Evolutionary conservation across 169 alveolate species (phyloP).

Genomic region (Amoebophrya sp.): DNA sequence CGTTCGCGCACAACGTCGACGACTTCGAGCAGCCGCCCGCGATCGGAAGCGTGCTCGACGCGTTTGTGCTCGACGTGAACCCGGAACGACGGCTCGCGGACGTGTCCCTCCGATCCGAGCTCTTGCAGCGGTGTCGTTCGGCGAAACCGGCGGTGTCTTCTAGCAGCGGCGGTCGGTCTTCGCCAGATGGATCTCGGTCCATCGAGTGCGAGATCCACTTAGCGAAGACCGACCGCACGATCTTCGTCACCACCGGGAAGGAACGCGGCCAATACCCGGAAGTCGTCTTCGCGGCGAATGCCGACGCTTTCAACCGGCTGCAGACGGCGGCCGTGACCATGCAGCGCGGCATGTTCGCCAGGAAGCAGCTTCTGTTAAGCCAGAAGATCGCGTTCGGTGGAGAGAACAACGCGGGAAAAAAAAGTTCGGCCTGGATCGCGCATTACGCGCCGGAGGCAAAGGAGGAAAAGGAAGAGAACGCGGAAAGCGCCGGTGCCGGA

Average conservation of each 20-base stretch:
- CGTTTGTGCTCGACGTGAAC: neutral
- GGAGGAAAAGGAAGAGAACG: too few relatives aligned
- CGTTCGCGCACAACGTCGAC: neutral
- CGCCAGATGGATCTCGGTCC: too few relatives aligned
- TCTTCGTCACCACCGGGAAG: neutral
- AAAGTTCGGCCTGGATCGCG: neutral
- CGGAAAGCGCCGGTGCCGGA: too few relatives aligned
- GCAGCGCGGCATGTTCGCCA: neutral
- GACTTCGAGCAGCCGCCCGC: neutral
- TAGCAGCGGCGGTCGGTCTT: too few relatives aligned
- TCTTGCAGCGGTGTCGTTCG: too few relatives aligned
- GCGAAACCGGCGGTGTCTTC: neutral
- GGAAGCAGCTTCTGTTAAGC: neutral
- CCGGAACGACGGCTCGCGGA: neutral
- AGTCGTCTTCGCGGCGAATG: neutral
- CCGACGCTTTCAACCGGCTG: neutral
- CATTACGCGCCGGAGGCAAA: neutral
- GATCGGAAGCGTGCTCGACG: neutral
- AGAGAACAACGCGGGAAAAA: too few relatives aligned
- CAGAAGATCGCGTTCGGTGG: neutral
- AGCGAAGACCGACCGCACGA: neutral
- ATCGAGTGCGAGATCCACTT: neutral
- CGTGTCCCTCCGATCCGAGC: neutral
- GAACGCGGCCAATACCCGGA: neutral
- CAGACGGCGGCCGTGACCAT: neutral